These are phyloP conservation scores for Phanerodontia chrysosporium DNA, from an alignment of 768 basidiomycete species.

Conservation along the genomic window DNA sequence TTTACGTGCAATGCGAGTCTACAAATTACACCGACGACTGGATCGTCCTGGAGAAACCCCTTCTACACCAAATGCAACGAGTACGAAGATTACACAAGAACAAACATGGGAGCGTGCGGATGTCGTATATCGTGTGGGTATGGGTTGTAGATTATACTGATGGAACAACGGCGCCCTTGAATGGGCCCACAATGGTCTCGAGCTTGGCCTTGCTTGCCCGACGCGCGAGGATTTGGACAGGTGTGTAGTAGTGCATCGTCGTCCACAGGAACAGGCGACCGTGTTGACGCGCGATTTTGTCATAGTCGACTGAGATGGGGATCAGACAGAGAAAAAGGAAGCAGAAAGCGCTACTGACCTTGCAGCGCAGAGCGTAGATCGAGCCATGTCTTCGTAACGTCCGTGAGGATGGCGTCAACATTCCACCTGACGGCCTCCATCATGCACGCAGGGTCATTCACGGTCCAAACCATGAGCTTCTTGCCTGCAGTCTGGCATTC, in stretches of 20 bases:
- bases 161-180: conserved; percentile 1
- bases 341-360: conserved; percentile 9
- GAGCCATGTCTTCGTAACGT: conserved; percentile 37
- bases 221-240: conserved; percentile 27
- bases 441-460: conserved; percentile 86
- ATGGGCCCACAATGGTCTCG: conserved; percentile 10
- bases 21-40: background rate
- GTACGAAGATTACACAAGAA: background rate
- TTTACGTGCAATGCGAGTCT: background rate
- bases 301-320: conserved; percentile 55
- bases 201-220: conserved; percentile 87
- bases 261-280: conserved; percentile 76
- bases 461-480: conserved; percentile 93
- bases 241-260: conserved; percentile 54
- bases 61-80: background rate
- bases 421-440: conserved; percentile 72
- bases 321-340: background rate
- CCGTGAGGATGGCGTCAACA: conserved; percentile 44
- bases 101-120: background rate
- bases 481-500: conserved; percentile 81
- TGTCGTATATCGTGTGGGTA: background rate
- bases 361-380: conserved; percentile 31
- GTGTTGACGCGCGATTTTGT: conserved; percentile 57
- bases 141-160: background rate
- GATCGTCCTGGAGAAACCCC: background rate